These are phyloP conservation scores for Emergomyces orientalis DNA, from an alignment of 2,329 filamentous ascomycete genomes.

Conservation along the genomic window DNA sequence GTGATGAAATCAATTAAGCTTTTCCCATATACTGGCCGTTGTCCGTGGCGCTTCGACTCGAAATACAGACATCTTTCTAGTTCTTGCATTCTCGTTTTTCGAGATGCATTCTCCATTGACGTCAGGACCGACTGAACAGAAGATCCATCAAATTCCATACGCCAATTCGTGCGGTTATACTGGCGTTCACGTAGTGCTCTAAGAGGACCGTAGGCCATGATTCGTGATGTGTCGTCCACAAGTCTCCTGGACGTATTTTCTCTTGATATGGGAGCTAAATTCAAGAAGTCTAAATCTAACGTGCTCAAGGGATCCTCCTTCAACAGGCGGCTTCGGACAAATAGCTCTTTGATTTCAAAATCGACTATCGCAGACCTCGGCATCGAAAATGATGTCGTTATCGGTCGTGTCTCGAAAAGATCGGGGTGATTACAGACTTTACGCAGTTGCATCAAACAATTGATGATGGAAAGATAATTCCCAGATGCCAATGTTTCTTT, in stretches of 20 bases:
- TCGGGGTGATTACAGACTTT: constrained; percentile 99
- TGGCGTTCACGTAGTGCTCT: constrained; percentile 65
- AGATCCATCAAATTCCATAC: constrained; percentile 53
- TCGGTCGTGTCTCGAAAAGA: constrained; percentile 88
- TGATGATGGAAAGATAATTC: constrained; percentile 96
- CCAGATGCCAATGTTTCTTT: constrained; percentile 80
- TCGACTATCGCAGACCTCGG: constrained; percentile 63
- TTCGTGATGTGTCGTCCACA: constrained; percentile 48
- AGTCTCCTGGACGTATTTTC: constrained; percentile 53
- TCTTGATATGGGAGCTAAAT: constrained; percentile 62
- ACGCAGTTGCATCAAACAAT: constrained; percentile 91
- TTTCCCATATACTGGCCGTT: constrained; percentile 70
- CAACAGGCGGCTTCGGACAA: constrained; percentile 59
- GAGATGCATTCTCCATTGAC: constrained; percentile 61
- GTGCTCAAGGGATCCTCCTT: constrained; percentile 51
- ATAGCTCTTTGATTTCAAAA: constrained; percentile 62
- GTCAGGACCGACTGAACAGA: constrained; percentile 60
- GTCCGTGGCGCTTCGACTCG: constrained; percentile 70
- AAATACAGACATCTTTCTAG: constrained; percentile 72
- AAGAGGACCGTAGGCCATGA: constrained; percentile 61
- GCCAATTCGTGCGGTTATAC: constrained; percentile 46
- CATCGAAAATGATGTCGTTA: constrained; percentile 96
- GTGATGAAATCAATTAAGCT: constrained; percentile 67
- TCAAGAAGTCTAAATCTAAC: constrained; percentile 67
- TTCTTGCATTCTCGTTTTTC: constrained; percentile 64